These are phyloP conservation scores for Pythium myriotylum DNA, from an alignment of 352 stramenopile species.

Conservation along the genomic window DNA sequence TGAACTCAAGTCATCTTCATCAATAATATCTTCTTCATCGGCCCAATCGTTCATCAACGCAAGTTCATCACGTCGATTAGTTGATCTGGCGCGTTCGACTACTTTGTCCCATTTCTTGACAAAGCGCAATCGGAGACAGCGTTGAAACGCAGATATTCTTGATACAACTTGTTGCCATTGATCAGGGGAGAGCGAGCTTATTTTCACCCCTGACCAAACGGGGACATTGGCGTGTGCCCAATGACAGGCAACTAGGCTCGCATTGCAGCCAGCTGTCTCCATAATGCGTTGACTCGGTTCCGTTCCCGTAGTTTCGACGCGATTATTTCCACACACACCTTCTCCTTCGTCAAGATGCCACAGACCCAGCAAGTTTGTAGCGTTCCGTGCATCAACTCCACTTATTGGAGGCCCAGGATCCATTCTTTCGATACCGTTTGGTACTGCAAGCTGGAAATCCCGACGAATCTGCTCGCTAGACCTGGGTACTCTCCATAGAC, in stretches of 20 bases:
- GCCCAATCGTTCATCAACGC: slow-evolving; percentile 28
- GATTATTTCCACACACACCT: slow-evolving; percentile 63
- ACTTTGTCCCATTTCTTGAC: slow-evolving; percentile 4
- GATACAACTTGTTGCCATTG: slow-evolving; percentile 37
- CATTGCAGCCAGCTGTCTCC: slow-evolving; percentile 39
- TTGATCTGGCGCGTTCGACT: slow-evolving; percentile 43
- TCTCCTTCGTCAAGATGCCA: slow-evolving; percentile 84
- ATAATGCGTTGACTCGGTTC: slow-evolving; percentile 18
- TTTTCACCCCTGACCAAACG: slow-evolving; percentile 43
- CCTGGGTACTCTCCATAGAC: slow-evolving; percentile 65
- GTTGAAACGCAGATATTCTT: slow-evolving; percentile 36
- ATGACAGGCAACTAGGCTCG: slow-evolving; percentile 62
- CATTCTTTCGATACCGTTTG: slow-evolving; percentile 37
- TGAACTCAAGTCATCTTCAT: slow-evolving; percentile 14
- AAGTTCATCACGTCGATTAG: slow-evolving; percentile 33
- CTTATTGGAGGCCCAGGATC: slow-evolving; percentile 15
- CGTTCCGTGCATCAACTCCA: slow-evolving; percentile 10
- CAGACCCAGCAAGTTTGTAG: slow-evolving; percentile 43
- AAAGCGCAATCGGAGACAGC: not conserved
- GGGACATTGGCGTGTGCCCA: slow-evolving; percentile 66
- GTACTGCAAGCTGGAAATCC: slow-evolving; percentile 70
- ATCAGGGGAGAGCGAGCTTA: slow-evolving; percentile 37
- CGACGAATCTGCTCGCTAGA: slow-evolving; percentile 43
- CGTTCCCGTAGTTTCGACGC: slow-evolving; percentile 19
- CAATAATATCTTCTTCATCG: slow-evolving; percentile 33